A percentile compares a stretch with the other conserved stretches of the same genome.
Evolutionary conservation across 2,329 filamentous ascomycete species (phyloP).

Genomic region (Ophiosphaerella narmari): DNA sequence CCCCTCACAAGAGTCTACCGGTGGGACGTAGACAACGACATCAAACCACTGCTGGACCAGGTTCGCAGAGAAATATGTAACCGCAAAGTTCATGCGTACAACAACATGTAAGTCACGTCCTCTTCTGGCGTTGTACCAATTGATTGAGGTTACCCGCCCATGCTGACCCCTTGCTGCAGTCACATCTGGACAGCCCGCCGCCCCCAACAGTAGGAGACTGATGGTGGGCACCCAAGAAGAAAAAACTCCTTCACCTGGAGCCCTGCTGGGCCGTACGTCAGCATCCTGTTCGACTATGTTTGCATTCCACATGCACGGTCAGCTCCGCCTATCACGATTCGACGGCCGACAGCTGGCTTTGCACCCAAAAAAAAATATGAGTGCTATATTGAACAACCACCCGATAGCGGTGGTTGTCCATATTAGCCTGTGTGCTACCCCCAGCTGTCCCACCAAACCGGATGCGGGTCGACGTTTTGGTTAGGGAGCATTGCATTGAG

Average conservation of each 20-base stretch:
- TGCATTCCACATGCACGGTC: slow-evolving; percentile 12
- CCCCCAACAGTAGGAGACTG: slow-evolving; percentile 45
- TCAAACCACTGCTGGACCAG: slow-evolving; percentile 64
- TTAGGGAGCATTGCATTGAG: slow-evolving; percentile 3
- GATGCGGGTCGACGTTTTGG: slow-evolving; percentile 4
- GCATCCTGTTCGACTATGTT: slow-evolving; percentile 11
- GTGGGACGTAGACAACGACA: slow-evolving; percentile 63
- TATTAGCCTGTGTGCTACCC: slow-evolving; percentile 4
- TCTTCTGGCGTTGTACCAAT: slow-evolving; percentile 25
- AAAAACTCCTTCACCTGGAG: slow-evolving; percentile 8
- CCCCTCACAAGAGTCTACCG: slow-evolving; percentile 70
- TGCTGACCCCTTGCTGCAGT: slow-evolving; percentile 45
- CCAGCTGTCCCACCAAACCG: slow-evolving; percentile 5
- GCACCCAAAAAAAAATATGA: neutral
- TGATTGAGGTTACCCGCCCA: slow-evolving; percentile 23
- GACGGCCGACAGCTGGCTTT: neutral
- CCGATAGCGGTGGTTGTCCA: neutral
- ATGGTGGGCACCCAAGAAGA: neutral
- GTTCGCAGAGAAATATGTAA: slow-evolving; percentile 72
- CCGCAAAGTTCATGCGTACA: slow-evolving; percentile 72
- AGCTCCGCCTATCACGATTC: neutral
- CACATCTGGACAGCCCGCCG: slow-evolving; percentile 55
- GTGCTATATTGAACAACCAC: slow-evolving; percentile 2
- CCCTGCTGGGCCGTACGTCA: slow-evolving; percentile 7
- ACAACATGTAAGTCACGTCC: slow-evolving; percentile 68